Base-by-base conservation (phyloP, 192 early-diverging fungal genomes). In the Coemansia sp. region DNA sequence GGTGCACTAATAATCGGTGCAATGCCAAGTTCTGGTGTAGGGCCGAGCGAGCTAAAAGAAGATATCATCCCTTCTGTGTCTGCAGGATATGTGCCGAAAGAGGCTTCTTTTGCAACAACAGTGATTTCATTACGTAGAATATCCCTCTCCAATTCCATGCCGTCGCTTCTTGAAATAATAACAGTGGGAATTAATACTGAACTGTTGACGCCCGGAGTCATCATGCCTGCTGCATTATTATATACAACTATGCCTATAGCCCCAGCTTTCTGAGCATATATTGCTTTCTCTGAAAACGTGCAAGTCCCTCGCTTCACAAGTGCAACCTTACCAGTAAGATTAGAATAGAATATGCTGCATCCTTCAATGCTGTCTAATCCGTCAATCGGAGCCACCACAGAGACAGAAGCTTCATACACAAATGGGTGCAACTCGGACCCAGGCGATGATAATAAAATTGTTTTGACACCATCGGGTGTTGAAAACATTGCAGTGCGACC, bases 11-110 rank as follows among this genome's bases (percentile, higher is more conserved):
- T 68, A 40, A 89, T 74, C 2, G 89, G 89, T 43, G 86, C 86
- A 44, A 89, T 77, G 47, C 74, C 84, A 0, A 89, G 77, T 37
- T 89, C 87, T 19, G 87, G 85, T 40, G 80, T 85, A 6, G 89
- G 74, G 6, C 91, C 91, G 80, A 75, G 90, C 0, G 91, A 90
- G 52, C 87, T 88, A 66, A 92, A 90, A 9, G 56, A 48, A 59
- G 75, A 64, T 63, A 71, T 71, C 44, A 48, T 44, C 9, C 69
- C 69, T 5, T 54, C 69, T 23, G 71, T 80, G 75, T 53, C 59
- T 16, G 58, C 68, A 15, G 57, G 57, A 16, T 39, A 59, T n/a
- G 80, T 16, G 61, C 79, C 57, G 39, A 40, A 18, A 3, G 18
- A 7, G 52, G n/a, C 16, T 15, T 64, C 18, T 12, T 18, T 38